Base-by-base conservation (phyloP, 1,284 basidiomycete species). In the Apiotrichum laibachii region DNA sequence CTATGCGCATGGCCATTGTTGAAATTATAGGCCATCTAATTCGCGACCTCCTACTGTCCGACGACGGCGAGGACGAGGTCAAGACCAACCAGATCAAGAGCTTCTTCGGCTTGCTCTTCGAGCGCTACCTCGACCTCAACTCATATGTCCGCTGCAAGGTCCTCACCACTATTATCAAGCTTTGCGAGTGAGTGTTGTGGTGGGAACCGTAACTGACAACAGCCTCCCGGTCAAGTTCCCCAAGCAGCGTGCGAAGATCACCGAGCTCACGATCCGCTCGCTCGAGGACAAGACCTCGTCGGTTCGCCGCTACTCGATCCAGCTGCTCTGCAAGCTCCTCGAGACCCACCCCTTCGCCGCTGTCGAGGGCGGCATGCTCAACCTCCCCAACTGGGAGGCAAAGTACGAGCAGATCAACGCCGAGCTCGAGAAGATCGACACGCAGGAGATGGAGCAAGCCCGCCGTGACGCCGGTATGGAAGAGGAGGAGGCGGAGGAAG, bases 111-210 rank as follows among this genome's bases (percentile, higher is more conserved):
- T 82, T 90, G 9, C 84, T 99, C 33, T 84, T 91, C 58, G 89
- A 92, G 65, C 86, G 95, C 21, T 88, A 88, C 67, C 84, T 95
- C 59, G 96, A 99, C 75, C 79, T 89, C 18, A 92, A 90, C 59
- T 89, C 88, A 21, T 98, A 93, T 75, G 94, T 99, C 35, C 88
- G 94, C 50, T 85, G 86, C 59, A 96, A 93, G 74, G 89, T 93
- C 33, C 84, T 97, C 59, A 78, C 82, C 6, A 90, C 91, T 0
- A 81, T 95, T 55, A 81, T 84, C 35, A 87, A 86, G 72, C 83
- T 85, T 5, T 81, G 83, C 77, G 84, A 85, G 81, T 83, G 64
- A 75, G 81, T 80, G 19, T 15, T 2, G n/a, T 31, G 1, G 10
- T 2, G 0, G 12, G 1, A n/a, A 8, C 21, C 8, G 0, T n/a